Base-by-base conservation (phyloP, 179 eudicot genomes). In the Drosera spatulata region DNA sequence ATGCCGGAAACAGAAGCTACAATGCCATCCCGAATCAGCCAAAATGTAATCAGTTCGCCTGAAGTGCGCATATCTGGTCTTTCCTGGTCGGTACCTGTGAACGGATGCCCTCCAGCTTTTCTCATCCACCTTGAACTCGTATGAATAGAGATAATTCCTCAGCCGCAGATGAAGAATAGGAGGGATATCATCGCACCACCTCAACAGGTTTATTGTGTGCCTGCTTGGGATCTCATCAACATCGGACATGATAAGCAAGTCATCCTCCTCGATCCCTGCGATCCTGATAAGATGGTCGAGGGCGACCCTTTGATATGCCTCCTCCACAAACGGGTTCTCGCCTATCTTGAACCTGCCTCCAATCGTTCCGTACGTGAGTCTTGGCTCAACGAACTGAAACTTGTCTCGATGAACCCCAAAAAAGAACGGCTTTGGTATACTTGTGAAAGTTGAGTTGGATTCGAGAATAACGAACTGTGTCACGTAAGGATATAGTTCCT, bases 241-340 rank as follows among this genome's bases (percentile, higher is more conserved):
- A 63, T 63, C 67, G 55, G 67, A 63, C 60, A 63, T 63, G 13
- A 63, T 63, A 0, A 63, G 39, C 60, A 63, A 46, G 45, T 63
- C 67, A 63, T 63, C 67, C 33, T 63, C 67, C 53, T 63, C 51
- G 22, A 63, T 63, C 13, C 67, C 67, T 3, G 53, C 67, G 3
- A 42, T 44, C 13, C n/a, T 63, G 7, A 63, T 48, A 10, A 63
- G 33, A 38, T 53, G 60, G 9, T 63, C 67, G 43, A 63, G 41
- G 10, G 59, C 67, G 14, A 63, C 51, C 12, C 67, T 54, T 53
- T 63, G 67, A 63, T 63, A 63, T 45, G 59, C 67, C n/a, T 63
- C 67, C 55, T 63, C 67, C 3, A 55, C 10, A 10, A 63, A 63
- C 7, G 67, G 67, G 52, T 63, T 54, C 45, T 63, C 67, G 13